A percentile compares a stretch with the other conserved stretches of the same genome.
phyloP scores from a whole-genome alignment of 768 basidiomycete species.

The Naganishia friedmannii region DNA sequence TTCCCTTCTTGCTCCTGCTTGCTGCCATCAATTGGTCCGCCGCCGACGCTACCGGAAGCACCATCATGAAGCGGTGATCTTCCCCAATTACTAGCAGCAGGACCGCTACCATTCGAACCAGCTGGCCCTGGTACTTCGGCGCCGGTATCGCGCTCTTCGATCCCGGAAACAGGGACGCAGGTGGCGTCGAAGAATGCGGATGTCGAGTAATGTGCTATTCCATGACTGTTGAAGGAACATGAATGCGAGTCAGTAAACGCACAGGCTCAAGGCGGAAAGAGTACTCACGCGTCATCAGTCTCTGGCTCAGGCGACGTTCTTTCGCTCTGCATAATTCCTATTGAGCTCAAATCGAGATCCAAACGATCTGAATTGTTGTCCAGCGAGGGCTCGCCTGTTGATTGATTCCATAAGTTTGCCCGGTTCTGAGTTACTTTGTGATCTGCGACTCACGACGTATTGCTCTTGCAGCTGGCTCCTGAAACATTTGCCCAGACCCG shows the following conservation, averaged over 20 bases:
- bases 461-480: neutral
- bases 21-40: neutral
- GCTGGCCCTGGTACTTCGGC: neutral
- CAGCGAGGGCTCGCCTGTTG: neutral
- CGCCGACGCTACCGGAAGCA: neutral
- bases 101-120: neutral
- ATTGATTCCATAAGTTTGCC: neutral
- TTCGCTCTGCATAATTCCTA: neutral
- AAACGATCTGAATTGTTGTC: neutral
- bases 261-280: neutral
- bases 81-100: neutral
- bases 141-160: neutral
- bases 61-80: neutral
- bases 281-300: conserved; percentile 13
- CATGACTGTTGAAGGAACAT: neutral
- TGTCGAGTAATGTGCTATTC: conserved; percentile 21
- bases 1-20: neutral
- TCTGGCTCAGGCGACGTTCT: conserved; percentile 2
- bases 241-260: neutral
- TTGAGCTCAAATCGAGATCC: neutral
- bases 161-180: neutral
- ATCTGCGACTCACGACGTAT: neutral
- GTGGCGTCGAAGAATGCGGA: conserved; percentile 19
- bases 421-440: neutral
- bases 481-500: neutral